Evolutionary conservation across 2,329 filamentous ascomycete species (phyloP).

Genomic region (Celoporthe dispersa): DNA sequence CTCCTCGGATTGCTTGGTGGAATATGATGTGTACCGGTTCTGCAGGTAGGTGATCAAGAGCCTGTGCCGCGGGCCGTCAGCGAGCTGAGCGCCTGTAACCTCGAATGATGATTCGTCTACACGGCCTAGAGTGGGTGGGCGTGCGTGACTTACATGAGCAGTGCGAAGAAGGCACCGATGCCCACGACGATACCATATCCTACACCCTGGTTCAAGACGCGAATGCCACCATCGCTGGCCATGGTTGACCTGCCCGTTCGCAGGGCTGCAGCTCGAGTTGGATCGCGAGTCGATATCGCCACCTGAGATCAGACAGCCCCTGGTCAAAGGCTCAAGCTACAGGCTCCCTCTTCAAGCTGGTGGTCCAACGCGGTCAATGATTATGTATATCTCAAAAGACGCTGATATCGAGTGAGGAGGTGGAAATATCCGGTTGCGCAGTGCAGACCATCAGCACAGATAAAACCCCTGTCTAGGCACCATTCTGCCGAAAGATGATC

Average conservation of each 20-base stretch:
- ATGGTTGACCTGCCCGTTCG: neutral
- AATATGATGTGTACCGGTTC: conserved; percentile 44
- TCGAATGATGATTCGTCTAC: too few relatives aligned
- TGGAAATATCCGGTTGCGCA: neutral
- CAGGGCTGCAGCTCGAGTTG: too few relatives aligned
- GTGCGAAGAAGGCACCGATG: conserved; percentile 49
- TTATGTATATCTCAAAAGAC: neutral
- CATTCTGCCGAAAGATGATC: neutral
- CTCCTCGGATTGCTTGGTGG: conserved; percentile 48
- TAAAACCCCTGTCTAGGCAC: neutral
- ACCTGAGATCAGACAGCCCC: neutral
- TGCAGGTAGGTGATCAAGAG: conserved; percentile 46
- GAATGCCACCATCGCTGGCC: conserved; percentile 23
- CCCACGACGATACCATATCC: conserved; percentile 57
- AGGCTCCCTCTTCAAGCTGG: neutral
- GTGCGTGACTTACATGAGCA: conserved; percentile 43
- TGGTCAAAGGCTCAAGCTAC: neutral
- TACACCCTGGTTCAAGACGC: conserved; percentile 31
- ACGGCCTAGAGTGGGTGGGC: neutral
- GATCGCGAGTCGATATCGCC: neutral
- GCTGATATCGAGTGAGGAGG: neutral
- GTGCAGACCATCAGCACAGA: neutral
- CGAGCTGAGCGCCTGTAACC: too few relatives aligned
- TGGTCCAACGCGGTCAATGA: neutral
- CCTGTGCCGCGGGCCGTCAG: conserved; percentile 25